These are phyloP conservation scores for Flaveria linearis DNA, from an alignment of 129 eudicot genomes.

Conservation along the genomic window DNA sequence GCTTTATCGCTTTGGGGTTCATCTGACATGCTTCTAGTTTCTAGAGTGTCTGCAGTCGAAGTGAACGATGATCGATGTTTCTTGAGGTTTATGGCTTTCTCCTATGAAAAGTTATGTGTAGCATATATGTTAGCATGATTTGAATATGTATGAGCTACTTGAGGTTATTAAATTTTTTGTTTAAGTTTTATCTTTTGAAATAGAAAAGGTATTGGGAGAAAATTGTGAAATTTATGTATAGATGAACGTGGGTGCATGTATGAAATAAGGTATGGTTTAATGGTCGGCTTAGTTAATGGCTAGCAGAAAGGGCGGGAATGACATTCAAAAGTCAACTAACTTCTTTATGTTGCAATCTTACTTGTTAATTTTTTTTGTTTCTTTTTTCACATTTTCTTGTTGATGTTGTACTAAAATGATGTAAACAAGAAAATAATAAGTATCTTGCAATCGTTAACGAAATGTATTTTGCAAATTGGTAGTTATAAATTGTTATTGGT, in stretches of 20 bases:
- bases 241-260: conserved; percentile 44
- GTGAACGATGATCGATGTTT: not conserved
- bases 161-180: conserved; percentile 6
- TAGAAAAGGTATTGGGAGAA: not conserved
- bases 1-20: not conserved
- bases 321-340: conserved; percentile 32
- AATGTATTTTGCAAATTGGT: no score
- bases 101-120: conserved; percentile 15
- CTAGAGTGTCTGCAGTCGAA: not conserved
- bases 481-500: no score
- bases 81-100: conserved; percentile 9
- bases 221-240: conserved; percentile 7
- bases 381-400: no score
- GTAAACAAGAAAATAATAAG: no score
- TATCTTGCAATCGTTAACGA: no score
- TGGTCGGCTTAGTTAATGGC: conserved; percentile 20
- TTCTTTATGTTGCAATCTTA: conserved; percentile 5
- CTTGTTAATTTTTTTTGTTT: not conserved
- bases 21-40: conserved; percentile 22
- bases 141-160: conserved; percentile 20
- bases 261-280: conserved; percentile 2
- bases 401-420: no score
- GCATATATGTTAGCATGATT: conserved; percentile 4
- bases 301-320: conserved; percentile 31
- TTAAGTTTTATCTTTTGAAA: not conserved